Conservation (phyloP, 495 filamentous ascomycete genomes). For the Eremomyces bilateralis region DNA sequence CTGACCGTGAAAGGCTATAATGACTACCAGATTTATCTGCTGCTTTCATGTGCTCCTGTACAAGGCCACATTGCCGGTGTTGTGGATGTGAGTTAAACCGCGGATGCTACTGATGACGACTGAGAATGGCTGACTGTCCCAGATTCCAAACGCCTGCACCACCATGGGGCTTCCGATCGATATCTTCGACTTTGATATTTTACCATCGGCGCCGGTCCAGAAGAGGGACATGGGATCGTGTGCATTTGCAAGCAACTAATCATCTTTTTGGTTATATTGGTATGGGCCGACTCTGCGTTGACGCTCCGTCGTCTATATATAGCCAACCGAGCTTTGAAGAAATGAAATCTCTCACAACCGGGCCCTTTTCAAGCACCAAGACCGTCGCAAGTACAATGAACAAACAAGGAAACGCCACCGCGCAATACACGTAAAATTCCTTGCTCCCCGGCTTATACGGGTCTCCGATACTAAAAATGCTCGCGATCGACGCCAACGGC, state of each 20-base stretch:
- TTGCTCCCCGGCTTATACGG: too few relatives aligned
- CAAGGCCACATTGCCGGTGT: conserved; percentile 89
- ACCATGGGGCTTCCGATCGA: conserved; percentile 82
- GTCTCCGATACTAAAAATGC: conserved; percentile 23
- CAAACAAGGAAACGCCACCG: too few relatives aligned
- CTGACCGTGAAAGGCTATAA: conserved; percentile 28
- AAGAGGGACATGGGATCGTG: conserved; percentile 56
- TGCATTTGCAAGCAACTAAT: conserved; percentile 35
- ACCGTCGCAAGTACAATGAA: too few relatives aligned
- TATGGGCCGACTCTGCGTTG: too few relatives aligned
- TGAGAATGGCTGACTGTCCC: conserved; percentile 1
- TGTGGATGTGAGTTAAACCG: conserved; percentile 41
- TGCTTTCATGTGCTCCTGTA: conserved; percentile 73
- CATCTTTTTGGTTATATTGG: too few relatives aligned
- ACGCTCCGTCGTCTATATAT: too few relatives aligned
- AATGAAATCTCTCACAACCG: too few relatives aligned
- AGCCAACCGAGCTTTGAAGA: too few relatives aligned
- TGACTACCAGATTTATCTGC: conserved; percentile 75
- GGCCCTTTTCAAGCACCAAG: too few relatives aligned
- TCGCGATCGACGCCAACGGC: conserved; percentile 15
- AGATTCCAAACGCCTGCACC: conserved; percentile 55
- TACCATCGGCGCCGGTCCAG: conserved; percentile 38
- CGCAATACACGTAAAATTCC: too few relatives aligned
- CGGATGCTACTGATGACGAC: neutral
- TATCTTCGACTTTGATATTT: conserved; percentile 91